These are phyloP conservation scores for Dipteronia dyeriana DNA, from an alignment of 345 rosid genomes.

Conservation along the genomic window DNA sequence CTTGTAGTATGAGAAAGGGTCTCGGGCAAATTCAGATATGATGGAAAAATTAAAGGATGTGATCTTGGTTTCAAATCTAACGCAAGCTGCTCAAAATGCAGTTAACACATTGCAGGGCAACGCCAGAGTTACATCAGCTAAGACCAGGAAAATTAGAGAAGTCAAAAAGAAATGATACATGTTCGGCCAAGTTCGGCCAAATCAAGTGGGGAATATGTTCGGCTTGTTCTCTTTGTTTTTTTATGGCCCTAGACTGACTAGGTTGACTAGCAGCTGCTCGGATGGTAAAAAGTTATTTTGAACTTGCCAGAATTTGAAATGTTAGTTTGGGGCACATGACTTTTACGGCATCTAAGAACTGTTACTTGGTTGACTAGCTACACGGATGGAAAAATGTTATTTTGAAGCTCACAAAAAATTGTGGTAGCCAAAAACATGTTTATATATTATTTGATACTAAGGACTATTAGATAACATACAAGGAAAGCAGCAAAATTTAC, in stretches of 20 bases:
- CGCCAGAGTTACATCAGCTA: background rate
- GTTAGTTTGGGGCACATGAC: background rate
- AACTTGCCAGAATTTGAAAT: background rate
- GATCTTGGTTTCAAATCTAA: conserved; percentile 20
- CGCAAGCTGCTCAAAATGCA: conserved; percentile 25
- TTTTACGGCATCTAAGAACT: no score
- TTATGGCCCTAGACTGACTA: background rate
- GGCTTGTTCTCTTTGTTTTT: no score
- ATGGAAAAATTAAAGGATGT: conserved; percentile 38
- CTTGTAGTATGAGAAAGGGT: conserved; percentile 36
- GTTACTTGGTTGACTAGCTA: no score
- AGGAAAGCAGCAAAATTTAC: conserved; percentile 8
- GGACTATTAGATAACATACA: background rate
- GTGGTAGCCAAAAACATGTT: background rate
- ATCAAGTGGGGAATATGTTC: background rate
- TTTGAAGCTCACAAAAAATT: background rate
- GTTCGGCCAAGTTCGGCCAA: background rate
- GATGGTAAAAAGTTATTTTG: background rate
- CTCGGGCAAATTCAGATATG: conserved; percentile 13
- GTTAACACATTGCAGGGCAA: conserved; percentile 12
- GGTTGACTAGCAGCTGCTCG: background rate
- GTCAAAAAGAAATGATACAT: conserved; percentile 2
- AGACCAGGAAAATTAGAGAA: conserved; percentile 15
- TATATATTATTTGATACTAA: background rate
- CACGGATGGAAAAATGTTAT: no score